Conservation (phyloP, 345 rosid genomes). For the Capsella bursapastoris region DNA sequence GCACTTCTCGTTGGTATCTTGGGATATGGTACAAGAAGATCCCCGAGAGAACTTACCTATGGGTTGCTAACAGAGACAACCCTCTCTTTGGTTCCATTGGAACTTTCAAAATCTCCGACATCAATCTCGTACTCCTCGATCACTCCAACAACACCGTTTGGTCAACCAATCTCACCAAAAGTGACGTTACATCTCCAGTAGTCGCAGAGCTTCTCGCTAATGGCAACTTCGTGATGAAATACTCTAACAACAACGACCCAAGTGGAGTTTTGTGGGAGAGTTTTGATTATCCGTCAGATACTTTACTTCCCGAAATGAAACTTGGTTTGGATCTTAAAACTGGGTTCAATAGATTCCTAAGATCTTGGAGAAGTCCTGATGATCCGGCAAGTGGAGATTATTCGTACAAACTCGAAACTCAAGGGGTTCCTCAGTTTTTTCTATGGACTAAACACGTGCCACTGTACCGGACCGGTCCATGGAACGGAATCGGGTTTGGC, state of each 20-base stretch:
- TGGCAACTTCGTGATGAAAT: constrained; percentile 69
- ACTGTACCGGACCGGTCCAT: constrained; percentile 55
- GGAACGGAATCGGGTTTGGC: constrained; percentile 66
- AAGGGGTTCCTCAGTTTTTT: constrained; percentile 64
- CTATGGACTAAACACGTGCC: constrained; percentile 35
- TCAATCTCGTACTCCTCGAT: constrained; percentile 49
- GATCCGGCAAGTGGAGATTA: constrained; percentile 65
- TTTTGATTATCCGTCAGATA: constrained; percentile 73
- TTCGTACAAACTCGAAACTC: constrained; percentile 56
- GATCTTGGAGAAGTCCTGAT: constrained; percentile 55
- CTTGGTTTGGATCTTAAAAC: constrained; percentile 64
- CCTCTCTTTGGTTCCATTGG: constrained; percentile 59
- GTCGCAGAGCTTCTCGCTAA: constrained; percentile 55
- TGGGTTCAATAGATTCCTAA: constrained; percentile 51
- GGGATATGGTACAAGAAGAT: constrained; percentile 81
- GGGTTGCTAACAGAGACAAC: constrained; percentile 75
- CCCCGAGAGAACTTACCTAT: constrained; percentile 53
- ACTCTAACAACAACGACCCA: constrained; percentile 26
- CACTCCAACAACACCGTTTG: constrained; percentile 44
- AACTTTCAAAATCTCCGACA: constrained; percentile 47
- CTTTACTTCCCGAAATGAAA: constrained; percentile 71
- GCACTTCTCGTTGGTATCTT: constrained; percentile 52
- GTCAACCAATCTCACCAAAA: constrained; percentile 51
- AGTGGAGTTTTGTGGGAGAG: constrained; percentile 61
- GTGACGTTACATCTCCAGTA: constrained; percentile 41